Percentiles rank a stretch among this genome's conserved stretches.
phyloP scores from a whole-genome alignment of 345 rosid species.

The Stellera chamaejasme region DNA sequence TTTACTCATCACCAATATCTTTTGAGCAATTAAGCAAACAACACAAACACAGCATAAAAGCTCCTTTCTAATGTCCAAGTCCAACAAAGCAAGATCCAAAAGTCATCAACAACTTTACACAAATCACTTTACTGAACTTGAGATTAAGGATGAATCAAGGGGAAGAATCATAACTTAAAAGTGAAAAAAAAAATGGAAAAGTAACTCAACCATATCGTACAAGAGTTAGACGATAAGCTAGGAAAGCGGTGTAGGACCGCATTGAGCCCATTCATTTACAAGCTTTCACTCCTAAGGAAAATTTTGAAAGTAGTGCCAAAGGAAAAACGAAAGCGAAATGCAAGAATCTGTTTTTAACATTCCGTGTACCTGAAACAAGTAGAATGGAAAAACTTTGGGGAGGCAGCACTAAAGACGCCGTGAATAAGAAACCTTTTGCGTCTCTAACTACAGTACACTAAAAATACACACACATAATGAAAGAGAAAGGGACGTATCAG shows the following conservation, averaged over 20 bases:
- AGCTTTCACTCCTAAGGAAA: constrained; percentile 1
- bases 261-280: neutral
- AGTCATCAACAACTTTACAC: neutral
- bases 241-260: constrained; percentile 14
- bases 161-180: constrained; percentile 1
- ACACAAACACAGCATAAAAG: neutral
- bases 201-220: neutral
- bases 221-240: too few relatives aligned
- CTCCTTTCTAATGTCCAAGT: neutral
- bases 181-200: neutral
- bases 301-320: constrained; percentile 25
- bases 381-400: constrained; percentile 10
- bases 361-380: too few relatives aligned
- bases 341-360: neutral
- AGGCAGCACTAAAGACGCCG: constrained; percentile 12
- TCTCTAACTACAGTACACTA: neutral
- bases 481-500: constrained; percentile 39
- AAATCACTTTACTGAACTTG: neutral
- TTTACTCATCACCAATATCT: neutral
- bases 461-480: constrained; percentile 20
- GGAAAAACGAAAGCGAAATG: constrained; percentile 3
- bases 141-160: neutral
- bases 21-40: neutral
- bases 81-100: neutral
- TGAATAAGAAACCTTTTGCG: neutral